Base-by-base conservation (phyloP, 208 protist species). In the Trypanosoma rangeli region DNA sequence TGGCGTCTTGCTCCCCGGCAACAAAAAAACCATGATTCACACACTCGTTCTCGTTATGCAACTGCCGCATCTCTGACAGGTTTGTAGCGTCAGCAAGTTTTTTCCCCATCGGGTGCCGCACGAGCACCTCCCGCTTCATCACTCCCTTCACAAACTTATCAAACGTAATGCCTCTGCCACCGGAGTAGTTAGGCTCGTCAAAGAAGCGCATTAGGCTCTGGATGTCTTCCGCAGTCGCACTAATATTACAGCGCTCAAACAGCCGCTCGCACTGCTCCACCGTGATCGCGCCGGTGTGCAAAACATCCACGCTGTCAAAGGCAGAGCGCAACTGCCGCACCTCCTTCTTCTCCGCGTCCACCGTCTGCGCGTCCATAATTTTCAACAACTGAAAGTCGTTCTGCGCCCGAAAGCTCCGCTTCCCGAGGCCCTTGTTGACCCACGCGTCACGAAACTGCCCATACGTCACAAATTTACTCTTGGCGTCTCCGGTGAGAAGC, bases 261-360 rank as follows among this genome's bases (percentile, higher is more conserved):
- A 94, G 73, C 49, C 68, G 64, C 33, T 79, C 78, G 63, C 90
- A 79, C 63, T 93, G 78, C 31, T 82, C 56, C 16, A 86, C 69
- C 46, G 79, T 74, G 55, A 97, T 97, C 24, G 89, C 78, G 22
- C 92, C 92, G 46, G 80, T 82, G 74, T 93, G 89, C 13, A 81
- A 70, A n/a, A 85, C 79, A 66, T 97, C 89, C n/a, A 97, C 84
- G 64, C 73, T 84, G 72, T 97, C 83, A 76, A 97, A 97, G 13
- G 92, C 92, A 15, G 49, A 64, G 18, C 92, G 83, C 63, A 96
- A 78, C 73, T 93, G 86, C 12, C 88, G 87, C 46, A 97, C 85
- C 18, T 92, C 72, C 64, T 86, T 70, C 24, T 79, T 74, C 70
- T 97, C 89, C 44, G 90, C 80, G 28, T 86, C 82, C 56, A 89